A percentile compares a stretch with the other conserved stretches of the same genome.
These are phyloP conservation scores for Chlorella sp. DNA, from an alignment of 139 green algal genomes.

Conservation along the genomic window DNA sequence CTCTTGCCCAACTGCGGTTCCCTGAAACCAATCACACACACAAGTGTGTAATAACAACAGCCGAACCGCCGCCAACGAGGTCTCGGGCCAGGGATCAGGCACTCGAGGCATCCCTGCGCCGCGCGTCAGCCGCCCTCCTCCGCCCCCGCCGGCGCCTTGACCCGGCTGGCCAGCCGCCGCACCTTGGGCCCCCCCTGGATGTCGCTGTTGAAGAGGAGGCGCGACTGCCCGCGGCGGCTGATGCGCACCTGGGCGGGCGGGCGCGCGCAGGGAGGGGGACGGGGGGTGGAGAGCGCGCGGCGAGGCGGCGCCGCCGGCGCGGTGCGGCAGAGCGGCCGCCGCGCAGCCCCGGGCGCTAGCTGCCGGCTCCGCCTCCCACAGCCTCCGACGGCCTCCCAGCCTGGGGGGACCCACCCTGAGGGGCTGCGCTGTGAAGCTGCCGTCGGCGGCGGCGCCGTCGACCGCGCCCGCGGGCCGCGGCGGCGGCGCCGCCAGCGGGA, in stretches of 20 bases:
- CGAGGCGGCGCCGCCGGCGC: background rate
- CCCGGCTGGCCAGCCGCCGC: background rate
- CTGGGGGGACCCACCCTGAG: too few species aligned
- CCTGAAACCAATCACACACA: too few species aligned
- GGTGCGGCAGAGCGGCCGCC: background rate
- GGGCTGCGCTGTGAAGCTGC: too few species aligned
- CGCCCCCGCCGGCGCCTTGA: too few species aligned
- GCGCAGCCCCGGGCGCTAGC: background rate
- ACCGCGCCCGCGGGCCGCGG: background rate
- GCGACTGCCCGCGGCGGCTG: background rate
- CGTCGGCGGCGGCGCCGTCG: background rate
- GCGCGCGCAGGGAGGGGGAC: background rate
- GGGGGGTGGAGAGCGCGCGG: background rate
- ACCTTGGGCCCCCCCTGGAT: background rate
- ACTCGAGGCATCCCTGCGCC: too few species aligned
- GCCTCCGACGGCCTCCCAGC: background rate
- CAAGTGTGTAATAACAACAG: too few species aligned
- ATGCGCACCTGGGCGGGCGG: background rate
- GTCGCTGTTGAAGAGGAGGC: conserved; percentile 2
- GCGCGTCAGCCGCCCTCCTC: too few species aligned
- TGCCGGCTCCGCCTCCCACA: background rate
- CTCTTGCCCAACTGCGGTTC: too few species aligned
- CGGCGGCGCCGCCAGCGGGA: conserved; percentile 44
- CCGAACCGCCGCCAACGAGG: too few species aligned
- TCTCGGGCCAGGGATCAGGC: too few species aligned